These are phyloP conservation scores for Colletotrichum euphorbiae DNA, from an alignment of 2,329 filamentous ascomycete genomes.

Conservation along the genomic window DNA sequence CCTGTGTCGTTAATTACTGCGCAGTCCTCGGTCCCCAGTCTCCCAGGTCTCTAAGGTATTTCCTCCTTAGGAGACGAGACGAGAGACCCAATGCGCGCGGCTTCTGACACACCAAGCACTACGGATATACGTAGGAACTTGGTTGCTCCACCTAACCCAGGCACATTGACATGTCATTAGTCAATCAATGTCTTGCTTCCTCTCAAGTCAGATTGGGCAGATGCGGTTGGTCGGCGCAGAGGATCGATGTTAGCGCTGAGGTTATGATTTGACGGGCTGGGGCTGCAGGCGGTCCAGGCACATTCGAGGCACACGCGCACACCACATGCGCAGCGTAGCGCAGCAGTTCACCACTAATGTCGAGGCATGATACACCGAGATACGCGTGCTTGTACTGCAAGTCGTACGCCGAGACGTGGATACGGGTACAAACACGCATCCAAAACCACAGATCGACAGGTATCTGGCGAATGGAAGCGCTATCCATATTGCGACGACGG, in stretches of 20 bases:
- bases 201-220: conserved; percentile 8
- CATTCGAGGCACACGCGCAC: conserved; percentile 11
- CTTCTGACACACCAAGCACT: conserved; percentile 19
- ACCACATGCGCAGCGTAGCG: conserved; percentile 5
- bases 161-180: conserved; percentile 18
- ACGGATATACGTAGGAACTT: conserved; percentile 9
- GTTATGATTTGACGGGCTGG: conserved; percentile 23
- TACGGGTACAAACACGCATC: background rate
- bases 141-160: conserved; percentile 23
- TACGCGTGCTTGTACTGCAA: background rate
- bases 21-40: background rate
- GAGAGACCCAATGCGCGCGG: conserved; percentile 30
- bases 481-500: conserved; percentile 12
- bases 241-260: conserved; percentile 29
- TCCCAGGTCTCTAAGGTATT: background rate
- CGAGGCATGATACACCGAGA: conserved; percentile 16
- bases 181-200: background rate
- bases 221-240: conserved; percentile 25
- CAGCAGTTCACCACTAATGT: conserved; percentile 20
- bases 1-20: no score
- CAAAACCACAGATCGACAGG: background rate
- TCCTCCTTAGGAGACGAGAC: conserved; percentile 23
- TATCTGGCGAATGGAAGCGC: conserved; percentile 10
- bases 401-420: background rate
- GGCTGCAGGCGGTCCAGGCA: conserved; percentile 25